phyloP scores from a whole-genome alignment of 139 green algal species.

The Pycnococcus provasolii region DNA sequence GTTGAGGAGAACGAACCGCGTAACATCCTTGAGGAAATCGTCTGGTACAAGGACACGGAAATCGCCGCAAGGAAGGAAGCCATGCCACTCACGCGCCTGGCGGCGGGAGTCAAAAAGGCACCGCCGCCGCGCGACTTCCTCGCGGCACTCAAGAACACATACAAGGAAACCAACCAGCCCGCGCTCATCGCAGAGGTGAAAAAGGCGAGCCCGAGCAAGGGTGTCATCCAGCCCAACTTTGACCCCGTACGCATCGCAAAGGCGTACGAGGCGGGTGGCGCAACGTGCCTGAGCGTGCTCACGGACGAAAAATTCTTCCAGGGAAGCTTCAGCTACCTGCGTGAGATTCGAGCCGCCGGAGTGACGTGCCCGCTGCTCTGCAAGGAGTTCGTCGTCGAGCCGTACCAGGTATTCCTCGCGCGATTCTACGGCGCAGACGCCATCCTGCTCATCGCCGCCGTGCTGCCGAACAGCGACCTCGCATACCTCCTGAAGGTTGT shows the following conservation, averaged over 20 bases:
- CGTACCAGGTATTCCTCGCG: constrained; percentile 69
- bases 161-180: constrained; percentile 53
- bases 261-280: constrained; percentile 87
- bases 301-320: constrained; percentile 96
- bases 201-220: constrained; percentile 89
- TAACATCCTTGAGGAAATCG: constrained; percentile 99
- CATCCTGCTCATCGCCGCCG: constrained; percentile 92
- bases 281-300: constrained; percentile 88
- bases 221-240: constrained; percentile 92
- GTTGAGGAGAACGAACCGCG: constrained; percentile 70
- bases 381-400: constrained; percentile 99
- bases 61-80: constrained; percentile 30
- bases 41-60: constrained; percentile 60
- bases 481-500: constrained; percentile 75
- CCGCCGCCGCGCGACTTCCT: constrained; percentile 75
- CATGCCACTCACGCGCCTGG: constrained; percentile 44
- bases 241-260: constrained; percentile 76
- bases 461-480: constrained; percentile 90
- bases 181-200: constrained; percentile 97
- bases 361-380: constrained; percentile 87
- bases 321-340: constrained; percentile 69
- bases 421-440: constrained; percentile 72
- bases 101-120: constrained; percentile 35
- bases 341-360: constrained; percentile 54
- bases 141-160: constrained; percentile 38